Evolutionary conservation across 805 yeast species (phyloP), one percentile per base, ranked within the genome.

Genomic region (Wickerhamomyces ciferrii): DNA sequence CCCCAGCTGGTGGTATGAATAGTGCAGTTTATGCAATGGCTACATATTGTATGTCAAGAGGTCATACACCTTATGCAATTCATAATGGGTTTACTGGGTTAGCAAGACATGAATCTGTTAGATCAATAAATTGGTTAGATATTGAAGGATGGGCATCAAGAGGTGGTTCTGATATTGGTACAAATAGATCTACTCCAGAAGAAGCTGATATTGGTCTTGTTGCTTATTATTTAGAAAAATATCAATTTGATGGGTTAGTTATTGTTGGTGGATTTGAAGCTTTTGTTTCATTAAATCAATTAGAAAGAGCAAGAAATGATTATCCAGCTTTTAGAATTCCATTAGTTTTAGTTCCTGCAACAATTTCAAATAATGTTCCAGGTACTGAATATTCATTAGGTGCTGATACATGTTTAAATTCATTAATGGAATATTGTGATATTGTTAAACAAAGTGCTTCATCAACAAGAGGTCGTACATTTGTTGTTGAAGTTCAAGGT

Each of bases 211-310:
- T 79, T 47, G 94, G 92, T 40, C 69, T 76, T 62, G 75, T 86
- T 46, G 91, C 92, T 1, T 85, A 76, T 63, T 76, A 83, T 56
- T 79, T 86, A 56, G 84, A 83, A 61, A 81, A 84, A 57, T 78
- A 78, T 65, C 66, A 75, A 42, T 74, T 86, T 55, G 81, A 86
- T 55, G 95, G 94, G 25, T 71, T 86, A 59, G 69, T 86, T 42
- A 68, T 86, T 20, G 82, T 85, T 53, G 95, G 95, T 60, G 95
- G 95, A 1, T 86, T 86, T 61, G 95, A 86, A 67, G 87, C 87
- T 5, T 84, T 84, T 56, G 73, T 75, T n/a, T 78, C 92, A 8
- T 71, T 86, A 56, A 75, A 83, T 58, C 81, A 84, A 67, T 71
- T 86, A 56, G 79, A 81, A 54, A 67, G 66, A 43, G 82, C 84